Conservation (phyloP, 164 flowering plant genomes). For the Magnolia changhungtana region DNA sequence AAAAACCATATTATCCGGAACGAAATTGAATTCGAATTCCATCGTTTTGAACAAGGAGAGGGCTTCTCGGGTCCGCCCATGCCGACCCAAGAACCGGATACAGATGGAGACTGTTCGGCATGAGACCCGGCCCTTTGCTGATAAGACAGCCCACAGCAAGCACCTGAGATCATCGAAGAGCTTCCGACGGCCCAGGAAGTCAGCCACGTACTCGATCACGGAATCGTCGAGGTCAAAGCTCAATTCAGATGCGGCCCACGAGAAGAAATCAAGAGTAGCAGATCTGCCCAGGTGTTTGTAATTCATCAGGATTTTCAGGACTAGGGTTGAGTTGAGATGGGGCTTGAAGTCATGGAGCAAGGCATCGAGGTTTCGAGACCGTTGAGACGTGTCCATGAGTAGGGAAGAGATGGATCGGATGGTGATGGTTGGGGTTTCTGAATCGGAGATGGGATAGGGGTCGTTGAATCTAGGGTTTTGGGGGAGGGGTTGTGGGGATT, state of each 20-base stretch:
- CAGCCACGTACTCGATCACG: conserved; percentile 44
- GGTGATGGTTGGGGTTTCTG: conserved; percentile 12
- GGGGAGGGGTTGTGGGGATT: no score
- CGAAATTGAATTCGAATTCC: conserved; percentile 32
- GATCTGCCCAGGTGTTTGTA: conserved; percentile 18
- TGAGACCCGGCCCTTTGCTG: conserved; percentile 22
- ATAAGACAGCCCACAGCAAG: conserved; percentile 21
- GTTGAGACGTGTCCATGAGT: conserved; percentile 13
- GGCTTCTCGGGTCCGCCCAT: conserved; percentile 43
- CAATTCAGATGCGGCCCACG: conserved; percentile 44
- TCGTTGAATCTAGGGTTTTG: background rate
- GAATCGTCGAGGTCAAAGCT: conserved; percentile 39
- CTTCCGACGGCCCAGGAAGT: conserved; percentile 50
- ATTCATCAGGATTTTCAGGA: conserved; percentile 33
- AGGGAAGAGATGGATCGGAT: conserved; percentile 24
- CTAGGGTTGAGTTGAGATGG: conserved; percentile 30
- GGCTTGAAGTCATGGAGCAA: conserved; percentile 26
- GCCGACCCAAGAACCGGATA: conserved; percentile 45
- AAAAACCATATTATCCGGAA: conserved; percentile 36
- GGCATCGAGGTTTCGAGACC: conserved; percentile 16
- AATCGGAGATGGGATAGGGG: background rate
- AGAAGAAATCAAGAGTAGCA: conserved; percentile 38
- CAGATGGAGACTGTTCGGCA: conserved; percentile 34
- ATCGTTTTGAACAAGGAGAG: conserved; percentile 35
- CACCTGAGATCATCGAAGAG: conserved; percentile 44